phyloP scores from a whole-genome alignment of 495 filamentous ascomycete species.

The Aspergillus biplanus region DNA sequence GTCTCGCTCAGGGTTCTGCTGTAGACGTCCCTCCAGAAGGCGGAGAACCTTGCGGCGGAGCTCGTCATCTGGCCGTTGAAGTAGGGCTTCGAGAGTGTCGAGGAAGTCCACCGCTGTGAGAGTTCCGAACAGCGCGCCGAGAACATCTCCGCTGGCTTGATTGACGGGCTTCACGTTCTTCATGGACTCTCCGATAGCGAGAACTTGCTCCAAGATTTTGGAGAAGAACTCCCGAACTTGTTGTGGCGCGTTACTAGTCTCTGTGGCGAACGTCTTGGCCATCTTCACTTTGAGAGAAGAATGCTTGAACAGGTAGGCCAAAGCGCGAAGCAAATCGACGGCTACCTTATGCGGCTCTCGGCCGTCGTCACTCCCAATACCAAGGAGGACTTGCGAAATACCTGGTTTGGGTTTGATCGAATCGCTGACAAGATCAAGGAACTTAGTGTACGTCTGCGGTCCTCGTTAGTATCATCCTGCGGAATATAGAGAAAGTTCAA shows the following conservation, averaged over 20 bases:
- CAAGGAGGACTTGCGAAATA: conserved; percentile 70
- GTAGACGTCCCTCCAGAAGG: conserved; percentile 74
- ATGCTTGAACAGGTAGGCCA: conserved; percentile 49
- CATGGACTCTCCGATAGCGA: conserved; percentile 62
- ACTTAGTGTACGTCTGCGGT: conserved; percentile 64
- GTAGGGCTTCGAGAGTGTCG: conserved; percentile 75
- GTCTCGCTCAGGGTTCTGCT: conserved; percentile 67
- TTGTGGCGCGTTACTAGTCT: conserved; percentile 50
- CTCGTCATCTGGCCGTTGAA: conserved; percentile 69
- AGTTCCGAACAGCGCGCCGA: conserved; percentile 74
- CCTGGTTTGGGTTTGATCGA: conserved; percentile 69
- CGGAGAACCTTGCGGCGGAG: conserved; percentile 79
- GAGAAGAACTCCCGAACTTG: conserved; percentile 71
- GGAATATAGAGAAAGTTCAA: conserved; percentile 2
- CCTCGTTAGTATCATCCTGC: conserved; percentile 17
- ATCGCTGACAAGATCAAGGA: conserved; percentile 72
- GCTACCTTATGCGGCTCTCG: conserved; percentile 63
- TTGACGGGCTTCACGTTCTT: conserved; percentile 64
- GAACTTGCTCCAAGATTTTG: conserved; percentile 66
- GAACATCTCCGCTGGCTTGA: conserved; percentile 65
- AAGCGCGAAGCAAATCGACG: conserved; percentile 59
- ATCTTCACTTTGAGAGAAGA: conserved; percentile 49
- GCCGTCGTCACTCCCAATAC: conserved; percentile 61
- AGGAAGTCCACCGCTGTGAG: conserved; percentile 84
- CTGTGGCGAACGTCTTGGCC: conserved; percentile 39